These are phyloP conservation scores for Suhomyces tanzawaensis DNA, from an alignment of 805 yeast genomes.

Conservation along the genomic window DNA sequence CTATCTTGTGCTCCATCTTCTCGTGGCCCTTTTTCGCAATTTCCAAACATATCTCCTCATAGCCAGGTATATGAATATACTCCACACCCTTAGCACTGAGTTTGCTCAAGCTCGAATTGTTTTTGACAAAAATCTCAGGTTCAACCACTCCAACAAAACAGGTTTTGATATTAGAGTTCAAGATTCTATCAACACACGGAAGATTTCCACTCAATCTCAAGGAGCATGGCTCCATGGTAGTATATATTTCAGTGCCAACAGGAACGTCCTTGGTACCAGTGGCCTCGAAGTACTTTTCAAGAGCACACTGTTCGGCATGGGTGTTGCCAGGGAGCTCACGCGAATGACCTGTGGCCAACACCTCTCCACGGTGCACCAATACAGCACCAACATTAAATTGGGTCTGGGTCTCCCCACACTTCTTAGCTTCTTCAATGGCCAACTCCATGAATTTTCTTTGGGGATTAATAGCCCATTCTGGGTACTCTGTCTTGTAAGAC, in stretches of 20 bases:
- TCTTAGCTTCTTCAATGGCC: constrained; percentile 75
- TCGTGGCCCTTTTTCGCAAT: constrained; percentile 77
- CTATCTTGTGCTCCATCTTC: constrained; percentile 13
- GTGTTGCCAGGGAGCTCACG: constrained; percentile 93
- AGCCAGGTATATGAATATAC: constrained; percentile 81
- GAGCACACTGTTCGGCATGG: constrained; percentile 95
- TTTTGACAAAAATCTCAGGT: constrained; percentile 83
- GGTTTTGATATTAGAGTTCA: constrained; percentile 56
- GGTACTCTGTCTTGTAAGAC: constrained; percentile 73
- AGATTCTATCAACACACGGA: constrained; percentile 83
- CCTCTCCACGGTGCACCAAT: constrained; percentile 55
- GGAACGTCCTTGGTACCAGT: constrained; percentile 51
- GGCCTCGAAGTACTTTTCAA: constrained; percentile 61
- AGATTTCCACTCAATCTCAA: constrained; percentile 81
- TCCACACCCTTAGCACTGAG: constrained; percentile 58
- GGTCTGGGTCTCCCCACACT: constrained; percentile 77
- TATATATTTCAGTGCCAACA: constrained; percentile 74
- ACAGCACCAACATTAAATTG: constrained; percentile 96
- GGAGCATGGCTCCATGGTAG: constrained; percentile 98
- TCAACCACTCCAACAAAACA: constrained; percentile 92
- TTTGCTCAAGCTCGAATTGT: constrained; percentile 61
- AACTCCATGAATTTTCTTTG: constrained; percentile 64
- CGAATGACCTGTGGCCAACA: constrained; percentile 82
- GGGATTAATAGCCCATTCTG: constrained; percentile 74
- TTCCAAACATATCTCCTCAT: constrained; percentile 63